phyloP scores from a whole-genome alignment of 306 rosid species.

The Crotalaria pallida region DNA sequence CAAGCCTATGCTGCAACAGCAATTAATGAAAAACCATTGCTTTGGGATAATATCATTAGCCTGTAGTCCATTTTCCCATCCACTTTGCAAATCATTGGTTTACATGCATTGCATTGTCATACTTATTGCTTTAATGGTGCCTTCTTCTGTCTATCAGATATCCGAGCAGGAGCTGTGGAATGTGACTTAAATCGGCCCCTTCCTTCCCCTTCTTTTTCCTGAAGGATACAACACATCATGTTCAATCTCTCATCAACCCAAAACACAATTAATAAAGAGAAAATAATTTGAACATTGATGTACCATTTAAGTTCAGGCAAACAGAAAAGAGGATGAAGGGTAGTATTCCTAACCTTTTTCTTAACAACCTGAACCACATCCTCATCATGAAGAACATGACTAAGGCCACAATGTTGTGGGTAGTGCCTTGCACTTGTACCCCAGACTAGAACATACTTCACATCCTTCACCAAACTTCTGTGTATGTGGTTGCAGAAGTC shows the following conservation, averaged over 20 bases:
- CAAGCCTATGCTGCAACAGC: constrained; percentile 15
- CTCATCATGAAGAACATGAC: constrained; percentile 72
- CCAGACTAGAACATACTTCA: constrained; percentile 96
- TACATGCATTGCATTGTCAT: background rate
- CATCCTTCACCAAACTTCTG: constrained; percentile 94
- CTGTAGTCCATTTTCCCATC: constrained; percentile 7
- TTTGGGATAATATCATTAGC: constrained; percentile 9
- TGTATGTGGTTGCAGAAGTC: constrained; percentile 98
- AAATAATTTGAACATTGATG: background rate
- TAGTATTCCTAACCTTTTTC: constrained; percentile 70
- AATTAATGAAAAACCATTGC: background rate
- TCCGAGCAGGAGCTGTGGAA: constrained; percentile 85
- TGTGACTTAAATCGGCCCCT: constrained; percentile 97
- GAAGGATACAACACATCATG: constrained; percentile 15
- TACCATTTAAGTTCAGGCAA: background rate
- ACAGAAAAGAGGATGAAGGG: background rate
- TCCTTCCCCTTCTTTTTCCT: constrained; percentile 93
- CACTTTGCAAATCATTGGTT: constrained; percentile 23
- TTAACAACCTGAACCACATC: constrained; percentile 98
- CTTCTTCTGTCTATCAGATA: constrained; percentile 95
- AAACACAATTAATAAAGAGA: background rate
- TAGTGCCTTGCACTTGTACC: constrained; percentile 91
- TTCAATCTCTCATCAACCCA: constrained; percentile 12
- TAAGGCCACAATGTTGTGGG: constrained; percentile 95
- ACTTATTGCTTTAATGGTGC: constrained; percentile 77